phyloP scores from a whole-genome alignment of 2,329 filamentous ascomycete genomes.

The Conoideocrella luteorostrata region DNA sequence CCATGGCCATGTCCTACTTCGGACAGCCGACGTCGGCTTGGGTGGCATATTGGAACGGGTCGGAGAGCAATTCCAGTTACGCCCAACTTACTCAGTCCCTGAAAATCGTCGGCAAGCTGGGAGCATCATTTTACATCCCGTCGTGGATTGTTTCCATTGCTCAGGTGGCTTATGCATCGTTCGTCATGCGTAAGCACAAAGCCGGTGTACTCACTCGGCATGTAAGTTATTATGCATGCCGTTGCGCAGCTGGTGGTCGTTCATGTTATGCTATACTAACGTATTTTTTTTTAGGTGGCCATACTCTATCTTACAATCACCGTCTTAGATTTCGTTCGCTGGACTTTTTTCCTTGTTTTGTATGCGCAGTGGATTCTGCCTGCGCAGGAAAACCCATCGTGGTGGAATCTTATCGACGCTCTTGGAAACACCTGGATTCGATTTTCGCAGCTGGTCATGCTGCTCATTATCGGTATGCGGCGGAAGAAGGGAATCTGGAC shows the following conservation, averaged over 20 bases:
- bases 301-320: conserved; percentile 7
- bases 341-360: conserved; percentile 8
- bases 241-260: neutral
- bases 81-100: conserved; percentile 9
- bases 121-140: conserved; percentile 8
- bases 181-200: conserved; percentile 11
- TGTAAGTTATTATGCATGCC: conserved; percentile 3
- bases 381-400: conserved; percentile 1
- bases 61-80: conserved; percentile 10
- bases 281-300: neutral
- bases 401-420: conserved; percentile 9
- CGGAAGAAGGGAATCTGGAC: conserved; percentile 10
- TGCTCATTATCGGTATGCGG: conserved; percentile 9
- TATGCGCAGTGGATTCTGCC: conserved; percentile 9
- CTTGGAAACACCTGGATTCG: conserved; percentile 11
- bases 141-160: conserved; percentile 7
- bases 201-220: conserved; percentile 4
- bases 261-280: neutral
- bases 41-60: conserved; percentile 9
- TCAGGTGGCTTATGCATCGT: conserved; percentile 8
- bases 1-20: conserved; percentile 7
- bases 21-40: conserved; percentile 8
- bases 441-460: conserved; percentile 3
- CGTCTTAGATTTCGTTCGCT: conserved; percentile 7
- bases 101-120: conserved; percentile 8